Evolutionary conservation across 2,329 filamentous ascomycete genomes (phyloP).

Genomic region (Alternaria sp.): DNA sequence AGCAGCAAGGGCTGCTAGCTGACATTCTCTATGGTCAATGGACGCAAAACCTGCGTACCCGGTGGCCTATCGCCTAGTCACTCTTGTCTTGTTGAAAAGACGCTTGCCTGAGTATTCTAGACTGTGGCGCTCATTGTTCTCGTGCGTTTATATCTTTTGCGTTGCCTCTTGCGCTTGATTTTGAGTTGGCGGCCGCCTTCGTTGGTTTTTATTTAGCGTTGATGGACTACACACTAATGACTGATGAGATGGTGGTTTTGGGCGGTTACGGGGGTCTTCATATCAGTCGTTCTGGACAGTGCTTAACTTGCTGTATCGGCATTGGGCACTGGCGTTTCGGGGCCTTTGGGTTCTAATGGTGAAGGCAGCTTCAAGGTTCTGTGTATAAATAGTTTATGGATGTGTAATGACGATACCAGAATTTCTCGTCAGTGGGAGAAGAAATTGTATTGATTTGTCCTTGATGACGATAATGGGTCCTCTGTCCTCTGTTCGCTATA

Average conservation of each 20-base stretch:
- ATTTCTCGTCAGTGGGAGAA: background rate
- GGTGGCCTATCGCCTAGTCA: slow-evolving; percentile 52
- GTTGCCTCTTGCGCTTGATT: background rate
- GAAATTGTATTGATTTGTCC: background rate
- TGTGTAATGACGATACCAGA: slow-evolving; percentile 4
- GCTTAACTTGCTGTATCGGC: slow-evolving; percentile 5
- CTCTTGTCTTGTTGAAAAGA: background rate
- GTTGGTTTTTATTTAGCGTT: background rate
- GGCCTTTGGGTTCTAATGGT: background rate
- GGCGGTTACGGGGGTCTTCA: background rate
- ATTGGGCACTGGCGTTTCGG: slow-evolving; percentile 1
- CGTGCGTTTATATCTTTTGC: background rate
- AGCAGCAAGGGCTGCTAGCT: slow-evolving; percentile 87
- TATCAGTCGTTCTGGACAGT: slow-evolving; percentile 5
- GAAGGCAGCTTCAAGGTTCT: background rate
- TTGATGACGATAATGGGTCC: background rate
- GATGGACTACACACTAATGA: slow-evolving; percentile 3
- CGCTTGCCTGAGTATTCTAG: background rate
- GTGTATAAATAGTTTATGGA: slow-evolving; percentile 6
- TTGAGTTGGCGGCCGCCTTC: background rate
- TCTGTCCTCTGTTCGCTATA: background rate
- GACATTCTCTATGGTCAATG: slow-evolving; percentile 92
- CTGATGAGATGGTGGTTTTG: slow-evolving; percentile 7
- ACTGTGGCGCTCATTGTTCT: background rate
- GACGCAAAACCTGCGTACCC: slow-evolving; percentile 77